Conservation (phyloP, 257 asterid species). For the Jacaranda mimosifolia region DNA sequence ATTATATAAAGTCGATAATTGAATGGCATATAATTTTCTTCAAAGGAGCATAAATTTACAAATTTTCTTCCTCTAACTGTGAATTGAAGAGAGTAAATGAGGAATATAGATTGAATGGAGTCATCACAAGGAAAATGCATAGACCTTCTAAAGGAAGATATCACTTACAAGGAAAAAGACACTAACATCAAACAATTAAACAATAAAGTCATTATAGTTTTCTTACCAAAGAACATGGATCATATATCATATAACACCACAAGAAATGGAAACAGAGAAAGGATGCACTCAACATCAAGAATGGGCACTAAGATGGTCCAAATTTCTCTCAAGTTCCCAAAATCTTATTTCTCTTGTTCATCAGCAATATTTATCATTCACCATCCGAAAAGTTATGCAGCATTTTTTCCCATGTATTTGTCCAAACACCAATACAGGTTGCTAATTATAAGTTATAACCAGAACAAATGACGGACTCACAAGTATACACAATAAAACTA, state of each 20-base stretch:
- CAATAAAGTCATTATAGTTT: neutral
- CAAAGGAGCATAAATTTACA: neutral
- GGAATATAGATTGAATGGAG: neutral
- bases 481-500: too few relatives aligned
- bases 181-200: slow-evolving; percentile 3
- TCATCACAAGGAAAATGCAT: neutral
- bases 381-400: neutral
- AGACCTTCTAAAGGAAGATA: neutral
- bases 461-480: neutral
- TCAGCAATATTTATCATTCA: slow-evolving; percentile 19
- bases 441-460: neutral
- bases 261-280: neutral
- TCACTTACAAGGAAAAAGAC: slow-evolving; percentile 6
- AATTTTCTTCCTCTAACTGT: neutral
- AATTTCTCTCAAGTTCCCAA: slow-evolving; percentile 15
- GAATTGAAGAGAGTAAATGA: neutral
- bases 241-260: neutral
- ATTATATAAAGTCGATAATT: slow-evolving; percentile 2
- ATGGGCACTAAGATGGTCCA: neutral
- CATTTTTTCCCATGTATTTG: neutral
- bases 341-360: neutral
- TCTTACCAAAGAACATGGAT: neutral
- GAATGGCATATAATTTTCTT: neutral
- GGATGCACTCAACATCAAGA: neutral
- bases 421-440: neutral